A percentile compares a stretch with the other conserved stretches of the same genome.
phyloP scores from a whole-genome alignment of 805 yeast genomes.

The Kodamaea jinghongensis region DNA sequence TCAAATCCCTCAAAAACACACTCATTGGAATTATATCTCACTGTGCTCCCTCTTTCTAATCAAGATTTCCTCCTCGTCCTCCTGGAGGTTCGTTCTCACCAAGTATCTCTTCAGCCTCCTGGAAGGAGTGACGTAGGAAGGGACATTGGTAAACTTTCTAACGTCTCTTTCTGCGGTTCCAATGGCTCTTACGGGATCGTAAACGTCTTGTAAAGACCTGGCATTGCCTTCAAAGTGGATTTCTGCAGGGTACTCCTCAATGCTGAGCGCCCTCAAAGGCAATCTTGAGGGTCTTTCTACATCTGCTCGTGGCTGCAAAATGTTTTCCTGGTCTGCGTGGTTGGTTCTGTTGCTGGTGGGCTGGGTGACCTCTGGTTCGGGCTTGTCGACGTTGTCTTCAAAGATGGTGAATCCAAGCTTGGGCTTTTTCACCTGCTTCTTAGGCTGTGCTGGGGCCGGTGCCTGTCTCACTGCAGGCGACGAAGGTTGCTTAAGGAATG shows the following conservation, averaged over 20 bases:
- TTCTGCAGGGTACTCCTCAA: conserved; percentile 32
- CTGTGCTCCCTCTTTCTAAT: neutral
- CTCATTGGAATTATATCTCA: no score
- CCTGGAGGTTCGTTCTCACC: conserved; percentile 11
- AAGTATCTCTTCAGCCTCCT: conserved; percentile 23
- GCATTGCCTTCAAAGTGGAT: conserved; percentile 14
- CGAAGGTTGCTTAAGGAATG: conserved; percentile 13
- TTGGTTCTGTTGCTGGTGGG: conserved; percentile 18
- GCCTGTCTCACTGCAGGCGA: conserved; percentile 5
- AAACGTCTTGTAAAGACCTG: conserved; percentile 24
- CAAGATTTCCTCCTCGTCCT: conserved; percentile 14
- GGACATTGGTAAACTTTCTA: conserved; percentile 24
- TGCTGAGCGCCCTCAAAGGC: conserved; percentile 29
- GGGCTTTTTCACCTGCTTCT: conserved; percentile 12
- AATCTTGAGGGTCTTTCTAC: conserved; percentile 15
- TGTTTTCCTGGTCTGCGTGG: conserved; percentile 42
- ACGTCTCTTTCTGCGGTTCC: neutral
- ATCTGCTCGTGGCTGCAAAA: conserved; percentile 29
- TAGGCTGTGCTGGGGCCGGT: conserved; percentile 3
- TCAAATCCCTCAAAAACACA: no score
- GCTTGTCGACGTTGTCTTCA: conserved; percentile 16
- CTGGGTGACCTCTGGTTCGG: neutral
- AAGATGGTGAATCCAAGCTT: conserved; percentile 19
- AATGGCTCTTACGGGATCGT: conserved; percentile 23
- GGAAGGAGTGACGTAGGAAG: conserved; percentile 36